Percentiles rank a stretch among this genome's conserved stretches.
Evolutionary conservation across 306 rosid species (phyloP).

Genomic region (Acacia confusa): DNA sequence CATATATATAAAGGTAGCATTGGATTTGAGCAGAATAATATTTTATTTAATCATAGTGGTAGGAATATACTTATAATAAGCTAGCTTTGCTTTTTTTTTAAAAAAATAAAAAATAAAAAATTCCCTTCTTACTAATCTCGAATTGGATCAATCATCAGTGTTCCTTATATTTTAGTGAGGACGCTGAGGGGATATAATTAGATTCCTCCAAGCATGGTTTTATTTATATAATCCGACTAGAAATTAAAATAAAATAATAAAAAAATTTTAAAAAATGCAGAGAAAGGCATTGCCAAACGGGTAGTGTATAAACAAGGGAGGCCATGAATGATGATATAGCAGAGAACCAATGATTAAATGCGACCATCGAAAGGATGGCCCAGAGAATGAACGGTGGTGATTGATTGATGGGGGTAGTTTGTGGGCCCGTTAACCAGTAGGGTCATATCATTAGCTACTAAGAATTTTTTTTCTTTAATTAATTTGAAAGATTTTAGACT

Average conservation of each 20-base stretch:
- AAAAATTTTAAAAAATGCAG: not conserved
- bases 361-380: conserved; percentile 36
- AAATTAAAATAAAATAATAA: not conserved
- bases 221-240: not conserved
- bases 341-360: conserved; percentile 55
- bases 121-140: conserved; percentile 4
- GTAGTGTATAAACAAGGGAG: conserved; percentile 8
- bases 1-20: conserved; percentile 9
- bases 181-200: conserved; percentile 9
- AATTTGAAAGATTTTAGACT: conserved; percentile 14
- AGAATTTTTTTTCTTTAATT: not conserved
- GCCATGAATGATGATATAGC: conserved; percentile 23
- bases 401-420: conserved; percentile 28
- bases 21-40: conserved; percentile 9
- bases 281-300: not conserved
- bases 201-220: conserved; percentile 13
- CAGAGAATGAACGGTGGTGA: conserved; percentile 39
- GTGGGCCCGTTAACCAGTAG: conserved; percentile 14
- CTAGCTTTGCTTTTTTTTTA: conserved; percentile 20
- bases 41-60: not conserved
- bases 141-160: not conserved
- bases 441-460: conserved; percentile 10
- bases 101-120: too few relatives aligned
- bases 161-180: conserved; percentile 19
- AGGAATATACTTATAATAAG: conserved; percentile 26